Conservation (phyloP, 2,329 filamentous ascomycete genomes). For the Neoarthrinium moseri region DNA sequence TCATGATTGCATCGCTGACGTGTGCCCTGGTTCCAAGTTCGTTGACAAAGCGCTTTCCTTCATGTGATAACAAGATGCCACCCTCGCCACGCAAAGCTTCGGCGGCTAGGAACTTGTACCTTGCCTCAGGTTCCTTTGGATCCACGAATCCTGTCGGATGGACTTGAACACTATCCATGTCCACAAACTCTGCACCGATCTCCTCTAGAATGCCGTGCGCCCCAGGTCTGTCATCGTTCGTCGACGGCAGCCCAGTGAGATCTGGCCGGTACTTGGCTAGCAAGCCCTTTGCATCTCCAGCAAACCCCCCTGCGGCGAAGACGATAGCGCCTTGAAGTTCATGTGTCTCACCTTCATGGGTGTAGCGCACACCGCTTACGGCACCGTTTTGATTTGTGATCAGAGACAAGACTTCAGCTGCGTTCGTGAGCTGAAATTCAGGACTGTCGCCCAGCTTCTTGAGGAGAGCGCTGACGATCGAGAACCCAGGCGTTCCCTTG, state of each 20-base stretch:
- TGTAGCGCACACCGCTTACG: slow-evolving; percentile 54
- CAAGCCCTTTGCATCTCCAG: slow-evolving; percentile 57
- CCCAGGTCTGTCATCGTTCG: slow-evolving; percentile 58
- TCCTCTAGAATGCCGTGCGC: slow-evolving; percentile 43
- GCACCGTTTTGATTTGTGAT: slow-evolving; percentile 26
- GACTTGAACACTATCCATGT: slow-evolving; percentile 59
- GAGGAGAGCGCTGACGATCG: slow-evolving; percentile 55
- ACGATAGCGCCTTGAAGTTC: slow-evolving; percentile 53
- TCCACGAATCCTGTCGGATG: slow-evolving; percentile 67
- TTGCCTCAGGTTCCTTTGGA: slow-evolving; percentile 38
- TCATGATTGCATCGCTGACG: slow-evolving; percentile 53
- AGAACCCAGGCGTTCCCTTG: slow-evolving; percentile 54
- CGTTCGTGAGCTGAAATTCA: slow-evolving; percentile 51
- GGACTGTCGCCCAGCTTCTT: slow-evolving; percentile 46
- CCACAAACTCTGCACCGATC: slow-evolving; percentile 41
- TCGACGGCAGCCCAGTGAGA: slow-evolving; percentile 58
- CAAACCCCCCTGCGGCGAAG: slow-evolving; percentile 62
- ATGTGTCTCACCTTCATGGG: slow-evolving; percentile 30
- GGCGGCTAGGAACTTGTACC: slow-evolving; percentile 62
- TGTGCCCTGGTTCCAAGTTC: slow-evolving; percentile 60
- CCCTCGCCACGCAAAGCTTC: slow-evolving; percentile 64
- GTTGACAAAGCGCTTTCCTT: slow-evolving; percentile 57
- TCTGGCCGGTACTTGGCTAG: slow-evolving; percentile 58
- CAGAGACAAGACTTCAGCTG: slow-evolving; percentile 52
- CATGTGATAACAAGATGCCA: slow-evolving; percentile 49